phyloP scores from a whole-genome alignment of 345 rosid species.

The Aethionema arabicum region DNA sequence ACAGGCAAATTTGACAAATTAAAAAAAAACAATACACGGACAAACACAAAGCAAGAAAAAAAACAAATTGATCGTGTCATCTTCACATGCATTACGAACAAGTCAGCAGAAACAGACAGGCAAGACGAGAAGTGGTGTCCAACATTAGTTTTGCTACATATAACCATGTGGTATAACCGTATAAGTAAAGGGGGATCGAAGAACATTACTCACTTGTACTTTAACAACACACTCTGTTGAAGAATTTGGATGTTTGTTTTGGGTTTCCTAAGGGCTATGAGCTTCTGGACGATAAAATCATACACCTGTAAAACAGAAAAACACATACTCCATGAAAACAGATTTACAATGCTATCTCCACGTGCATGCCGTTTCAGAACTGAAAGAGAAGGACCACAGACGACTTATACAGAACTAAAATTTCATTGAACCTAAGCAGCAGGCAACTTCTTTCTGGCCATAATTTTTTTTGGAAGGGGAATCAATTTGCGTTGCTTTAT shows the following conservation, averaged over 20 bases:
- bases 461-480: conserved; percentile 18
- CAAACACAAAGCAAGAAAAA: background rate
- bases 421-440: conserved; percentile 7
- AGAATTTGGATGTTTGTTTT: conserved; percentile 98
- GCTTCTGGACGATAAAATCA: conserved; percentile 98
- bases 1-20: background rate
- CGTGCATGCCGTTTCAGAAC: conserved; percentile 18
- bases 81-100: conserved; percentile 8
- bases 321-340: conserved; percentile 19
- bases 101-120: background rate
- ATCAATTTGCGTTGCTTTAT: background rate
- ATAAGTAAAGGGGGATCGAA: background rate
- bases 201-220: conserved; percentile 72
- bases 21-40: background rate
- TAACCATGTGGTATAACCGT: background rate
- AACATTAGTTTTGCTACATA: conserved; percentile 11
- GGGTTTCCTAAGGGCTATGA: conserved; percentile 92
- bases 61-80: conserved; percentile 13
- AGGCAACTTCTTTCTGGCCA: background rate
- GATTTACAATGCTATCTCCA: background rate
- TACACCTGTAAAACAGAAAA: conserved; percentile 58
- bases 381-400: conserved; percentile 16
- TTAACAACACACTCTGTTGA: conserved; percentile 93
- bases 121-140: conserved; percentile 6
- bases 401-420: background rate